Evolutionary conservation across 352 stramenopile species (phyloP), one percentile per base, ranked within the genome.

Genomic region (Phytophthora tentaculata): DNA sequence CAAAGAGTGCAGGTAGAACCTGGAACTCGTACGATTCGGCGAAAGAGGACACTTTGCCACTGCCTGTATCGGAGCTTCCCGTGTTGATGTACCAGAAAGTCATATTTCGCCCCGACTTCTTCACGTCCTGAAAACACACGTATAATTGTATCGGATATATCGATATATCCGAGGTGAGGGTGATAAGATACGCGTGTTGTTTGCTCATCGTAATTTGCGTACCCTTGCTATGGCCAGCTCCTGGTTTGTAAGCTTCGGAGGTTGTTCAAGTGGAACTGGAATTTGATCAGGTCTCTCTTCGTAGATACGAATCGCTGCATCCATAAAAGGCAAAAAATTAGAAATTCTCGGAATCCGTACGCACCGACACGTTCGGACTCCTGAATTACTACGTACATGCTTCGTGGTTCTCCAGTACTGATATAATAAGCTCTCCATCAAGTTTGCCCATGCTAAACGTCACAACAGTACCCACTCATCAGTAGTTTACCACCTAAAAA

Each of bases 81-180:
- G 69, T 23, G 26, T 87, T 81, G 51, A 88, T 66, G 60, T 78
- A 83, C 83, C 83, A 91, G 19, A 91, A 83, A 19, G 74, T 85
- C 43, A 89, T 67, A 0, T 19, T 61, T 17, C 77, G 74, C 5
- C 66, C 65, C 2, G 83, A 70, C 44, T 79, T 82, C 16, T 74
- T 81, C 5, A 80, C 69, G 54, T 91, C 69, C 83, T 90, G 45
- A 7, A 53, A 19, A 55, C 35, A 43, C 35, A 43, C 29, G 1
- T 9, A 37, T 37, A 37, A 37, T 37, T n/a, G n/a, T 37, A 13
- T 14, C 26, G 3, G 26, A 8, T 8, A 32, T 8, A 8, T 32
- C 4, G 32, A 16, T 39, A 9, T 39, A 39, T 39, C 10, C 9
- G 10, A 39, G 32, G 32, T 39, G 10, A 16, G 14, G 2, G 2